Conservation (phyloP, 1,139 yeast species). For the Scheffersomyces titani region DNA sequence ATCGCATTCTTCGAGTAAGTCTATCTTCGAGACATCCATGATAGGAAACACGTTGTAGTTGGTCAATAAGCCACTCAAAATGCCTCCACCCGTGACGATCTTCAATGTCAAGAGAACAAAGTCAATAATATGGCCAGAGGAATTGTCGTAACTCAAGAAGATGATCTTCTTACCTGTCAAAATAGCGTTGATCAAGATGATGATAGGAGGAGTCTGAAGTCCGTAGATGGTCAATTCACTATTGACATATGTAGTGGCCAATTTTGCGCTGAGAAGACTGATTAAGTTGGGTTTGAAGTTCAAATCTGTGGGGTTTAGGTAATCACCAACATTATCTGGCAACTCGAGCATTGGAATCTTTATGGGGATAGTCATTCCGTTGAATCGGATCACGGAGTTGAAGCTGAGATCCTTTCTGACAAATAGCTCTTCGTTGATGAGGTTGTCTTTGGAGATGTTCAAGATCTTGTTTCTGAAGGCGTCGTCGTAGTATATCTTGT, state of each 20-base stretch:
- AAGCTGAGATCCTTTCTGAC: conserved; percentile 48
- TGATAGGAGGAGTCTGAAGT: conserved; percentile 57
- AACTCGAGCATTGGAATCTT: conserved; percentile 43
- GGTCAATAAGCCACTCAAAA: conserved; percentile 50
- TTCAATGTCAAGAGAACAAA: conserved; percentile 54
- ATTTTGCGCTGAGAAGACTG: conserved; percentile 35
- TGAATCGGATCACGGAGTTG: conserved; percentile 39
- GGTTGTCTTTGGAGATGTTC: conserved; percentile 36
- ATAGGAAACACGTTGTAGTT: conserved; percentile 59
- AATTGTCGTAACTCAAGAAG: conserved; percentile 55
- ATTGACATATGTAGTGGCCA: conserved; percentile 30
- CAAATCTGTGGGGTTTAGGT: conserved; percentile 48
- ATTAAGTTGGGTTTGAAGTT: conserved; percentile 46
- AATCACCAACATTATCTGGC: conserved; percentile 47
- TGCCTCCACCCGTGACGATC: conserved; percentile 60
- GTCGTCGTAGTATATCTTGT: conserved; percentile 45
- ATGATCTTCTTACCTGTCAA: conserved; percentile 59
- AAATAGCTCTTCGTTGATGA: conserved; percentile 32
- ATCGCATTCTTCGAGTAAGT: conserved; percentile 51
- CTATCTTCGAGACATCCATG: conserved; percentile 62
- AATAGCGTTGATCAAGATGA: conserved; percentile 56
- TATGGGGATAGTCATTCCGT: conserved; percentile 45
- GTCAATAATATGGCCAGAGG: conserved; percentile 58
- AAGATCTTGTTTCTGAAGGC: conserved; percentile 37
- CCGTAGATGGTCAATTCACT: conserved; percentile 55